Conservation (phyloP, 1,284 basidiomycete species). For the Tilletia caries region DNA sequence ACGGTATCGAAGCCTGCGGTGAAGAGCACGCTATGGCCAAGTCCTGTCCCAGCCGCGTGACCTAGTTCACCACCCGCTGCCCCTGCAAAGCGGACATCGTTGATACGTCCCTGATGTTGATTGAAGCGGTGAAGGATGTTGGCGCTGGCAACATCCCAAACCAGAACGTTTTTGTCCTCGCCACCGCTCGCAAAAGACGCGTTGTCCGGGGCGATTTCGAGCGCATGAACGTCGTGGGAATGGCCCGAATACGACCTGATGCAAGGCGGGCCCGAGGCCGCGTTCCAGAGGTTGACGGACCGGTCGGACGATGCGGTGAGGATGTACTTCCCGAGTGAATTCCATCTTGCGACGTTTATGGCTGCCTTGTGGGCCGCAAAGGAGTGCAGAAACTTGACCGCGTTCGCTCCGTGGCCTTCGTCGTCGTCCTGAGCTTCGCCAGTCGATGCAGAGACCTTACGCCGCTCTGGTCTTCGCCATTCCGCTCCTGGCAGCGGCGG, state of each 20-base stretch:
- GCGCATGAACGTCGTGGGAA: conserved; percentile 86
- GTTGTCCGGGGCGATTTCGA: conserved; percentile 84
- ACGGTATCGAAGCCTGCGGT: conserved; percentile 39
- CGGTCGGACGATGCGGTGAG: conserved; percentile 88
- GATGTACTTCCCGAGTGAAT: conserved; percentile 70
- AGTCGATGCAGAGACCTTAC: background rate
- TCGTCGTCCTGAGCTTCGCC: background rate
- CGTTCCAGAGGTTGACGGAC: conserved; percentile 86
- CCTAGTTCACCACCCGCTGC: background rate
- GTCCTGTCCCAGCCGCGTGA: conserved; percentile 13
- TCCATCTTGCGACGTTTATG: conserved; percentile 50
- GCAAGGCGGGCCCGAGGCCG: conserved; percentile 61
- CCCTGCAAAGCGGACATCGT: conserved; percentile 72
- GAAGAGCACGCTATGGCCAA: conserved; percentile 32
- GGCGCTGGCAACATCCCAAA: conserved; percentile 92
- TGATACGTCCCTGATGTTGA: conserved; percentile 85
- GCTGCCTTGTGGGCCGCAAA: conserved; percentile 48
- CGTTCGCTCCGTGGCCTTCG: background rate
- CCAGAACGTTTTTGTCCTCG: conserved; percentile 82
- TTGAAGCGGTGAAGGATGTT: conserved; percentile 73
- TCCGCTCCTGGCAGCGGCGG: conserved; percentile 1
- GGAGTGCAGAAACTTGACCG: background rate
- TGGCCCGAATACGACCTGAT: conserved; percentile 84
- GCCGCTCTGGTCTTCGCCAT: background rate
- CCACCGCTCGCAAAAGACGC: conserved; percentile 88